A percentile compares a stretch with the other conserved stretches of the same genome.
Evolutionary conservation across 495 filamentous ascomycete species (phyloP).

Genomic region (Penicillium subrubescens): DNA sequence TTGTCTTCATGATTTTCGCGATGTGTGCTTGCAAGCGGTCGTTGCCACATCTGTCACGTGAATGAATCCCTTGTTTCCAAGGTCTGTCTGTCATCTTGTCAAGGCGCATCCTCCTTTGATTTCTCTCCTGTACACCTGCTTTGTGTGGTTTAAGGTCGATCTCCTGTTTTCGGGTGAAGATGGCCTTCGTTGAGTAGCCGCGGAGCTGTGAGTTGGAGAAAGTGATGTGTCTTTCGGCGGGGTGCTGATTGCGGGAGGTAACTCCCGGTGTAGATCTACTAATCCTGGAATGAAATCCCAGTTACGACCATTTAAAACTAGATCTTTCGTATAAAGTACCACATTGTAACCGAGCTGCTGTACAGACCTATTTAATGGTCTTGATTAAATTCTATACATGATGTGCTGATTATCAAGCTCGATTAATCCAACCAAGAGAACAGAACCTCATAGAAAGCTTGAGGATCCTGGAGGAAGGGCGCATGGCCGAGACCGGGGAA

Average conservation of each 20-base stretch:
- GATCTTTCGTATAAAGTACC: not conserved
- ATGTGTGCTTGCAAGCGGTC: slow-evolving; percentile 42
- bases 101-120: not conserved
- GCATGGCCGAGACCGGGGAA: slow-evolving; percentile 23
- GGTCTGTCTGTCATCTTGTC: slow-evolving; percentile 15
- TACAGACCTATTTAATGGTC: too few species aligned
- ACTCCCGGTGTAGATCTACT: slow-evolving; percentile 25
- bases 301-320: slow-evolving; percentile 19
- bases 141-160: not conserved
- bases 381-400: too few species aligned
- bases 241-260: slow-evolving; percentile 14
- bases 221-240: slow-evolving; percentile 4
- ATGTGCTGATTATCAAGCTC: too few species aligned
- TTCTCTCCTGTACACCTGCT: slow-evolving; percentile 1
- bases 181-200: not conserved
- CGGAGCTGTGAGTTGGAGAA: not conserved
- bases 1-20: slow-evolving; percentile 28
- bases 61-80: slow-evolving; percentile 29
- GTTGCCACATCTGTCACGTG: slow-evolving; percentile 36
- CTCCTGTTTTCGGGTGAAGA: not conserved
- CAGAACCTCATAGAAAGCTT: slow-evolving; percentile 14
- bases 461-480: slow-evolving; percentile 20
- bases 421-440: slow-evolving; percentile 6
- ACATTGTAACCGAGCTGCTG: too few species aligned
- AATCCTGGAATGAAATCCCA: slow-evolving; percentile 32